Conservation (phyloP, 192 early-diverging fungal species). For the Geranomyces michiganensis region DNA sequence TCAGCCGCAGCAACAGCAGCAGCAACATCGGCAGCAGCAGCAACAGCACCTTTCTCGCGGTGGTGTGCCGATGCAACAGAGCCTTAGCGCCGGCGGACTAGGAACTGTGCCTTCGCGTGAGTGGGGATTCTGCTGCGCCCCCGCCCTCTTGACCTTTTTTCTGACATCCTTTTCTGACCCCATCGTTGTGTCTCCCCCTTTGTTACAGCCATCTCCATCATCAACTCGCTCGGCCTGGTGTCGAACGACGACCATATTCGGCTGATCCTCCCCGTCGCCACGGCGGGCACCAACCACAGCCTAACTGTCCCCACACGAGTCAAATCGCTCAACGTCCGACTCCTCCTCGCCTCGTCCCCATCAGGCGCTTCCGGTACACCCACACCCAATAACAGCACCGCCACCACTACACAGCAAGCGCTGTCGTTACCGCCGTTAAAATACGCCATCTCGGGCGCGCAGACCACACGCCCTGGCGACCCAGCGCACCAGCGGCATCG, state of each 20-base stretch:
- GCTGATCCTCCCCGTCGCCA: slow-evolving; percentile 32
- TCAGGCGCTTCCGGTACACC: not conserved
- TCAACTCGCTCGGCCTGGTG: slow-evolving; percentile 34
- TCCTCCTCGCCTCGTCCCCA: slow-evolving; percentile 31
- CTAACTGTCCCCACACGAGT: slow-evolving; percentile 26
- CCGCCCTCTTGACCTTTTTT: too few relatives aligned
- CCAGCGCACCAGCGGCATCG: not conserved
- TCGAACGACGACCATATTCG: slow-evolving; percentile 39
- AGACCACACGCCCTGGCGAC: slow-evolving; percentile 22
- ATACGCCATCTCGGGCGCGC: slow-evolving; percentile 35
- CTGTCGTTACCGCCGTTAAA: slow-evolving; percentile 16
- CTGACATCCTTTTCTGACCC: too few relatives aligned
- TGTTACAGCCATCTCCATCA: slow-evolving; percentile 11
- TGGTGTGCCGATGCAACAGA: too few relatives aligned
- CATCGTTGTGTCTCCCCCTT: too few relatives aligned
- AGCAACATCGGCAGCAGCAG: too few relatives aligned
- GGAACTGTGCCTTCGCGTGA: too few relatives aligned
- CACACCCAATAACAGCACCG: not conserved
- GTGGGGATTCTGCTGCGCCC: too few relatives aligned
- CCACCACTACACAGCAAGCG: not conserved
- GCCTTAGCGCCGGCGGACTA: too few relatives aligned
- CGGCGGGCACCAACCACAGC: slow-evolving; percentile 24
- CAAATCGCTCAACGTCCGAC: slow-evolving; percentile 39
- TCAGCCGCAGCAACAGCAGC: not conserved
- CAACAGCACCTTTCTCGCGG: too few relatives aligned